These are phyloP conservation scores for Gryganskiella cystojenkinii DNA, from an alignment of 192 early-diverging fungal genomes.

Conservation along the genomic window DNA sequence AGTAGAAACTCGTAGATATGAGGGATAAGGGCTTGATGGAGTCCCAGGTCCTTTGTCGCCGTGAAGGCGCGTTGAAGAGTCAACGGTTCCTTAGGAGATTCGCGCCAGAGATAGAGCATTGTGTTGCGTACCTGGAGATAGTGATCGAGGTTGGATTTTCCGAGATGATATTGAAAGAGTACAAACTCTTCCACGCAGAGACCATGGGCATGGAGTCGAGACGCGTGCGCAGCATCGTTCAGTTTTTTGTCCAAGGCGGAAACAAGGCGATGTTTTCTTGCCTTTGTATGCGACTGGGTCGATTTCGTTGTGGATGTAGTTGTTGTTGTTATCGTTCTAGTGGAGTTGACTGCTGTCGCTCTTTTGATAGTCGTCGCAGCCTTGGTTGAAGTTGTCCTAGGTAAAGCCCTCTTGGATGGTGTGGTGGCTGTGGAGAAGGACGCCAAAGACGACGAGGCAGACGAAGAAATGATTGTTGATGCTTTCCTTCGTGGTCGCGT, in stretches of 20 bases:
- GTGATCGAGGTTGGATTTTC: slow-evolving; percentile 25
- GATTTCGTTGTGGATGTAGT: neutral
- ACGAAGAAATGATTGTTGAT: too few species aligned
- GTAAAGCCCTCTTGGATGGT: too few species aligned
- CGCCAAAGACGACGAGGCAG: too few species aligned
- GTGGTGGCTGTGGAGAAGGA: too few species aligned
- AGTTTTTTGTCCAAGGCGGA: slow-evolving; percentile 19
- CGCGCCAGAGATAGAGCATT: slow-evolving; percentile 42
- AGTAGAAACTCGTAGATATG: slow-evolving; percentile 58
- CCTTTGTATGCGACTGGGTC: neutral
- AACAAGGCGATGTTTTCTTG: neutral
- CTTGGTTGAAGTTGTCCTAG: neutral
- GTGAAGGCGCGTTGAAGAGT: slow-evolving; percentile 23
- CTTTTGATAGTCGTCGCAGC: neutral
- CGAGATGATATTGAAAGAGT: slow-evolving; percentile 35
- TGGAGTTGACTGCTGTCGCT: too few species aligned
- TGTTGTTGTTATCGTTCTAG: neutral
- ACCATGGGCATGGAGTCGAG: slow-evolving; percentile 35
- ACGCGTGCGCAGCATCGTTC: slow-evolving; percentile 41
- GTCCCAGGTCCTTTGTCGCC: slow-evolving; percentile 31
- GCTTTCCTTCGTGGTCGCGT: too few species aligned
- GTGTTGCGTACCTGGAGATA: slow-evolving; percentile 46
- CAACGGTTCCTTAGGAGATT: slow-evolving; percentile 29
- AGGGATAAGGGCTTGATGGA: slow-evolving; percentile 33
- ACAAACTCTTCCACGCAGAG: slow-evolving; percentile 36